These are phyloP conservation scores for Saccharomycopsis amapae DNA, from an alignment of 805 yeast genomes.

Conservation along the genomic window DNA sequence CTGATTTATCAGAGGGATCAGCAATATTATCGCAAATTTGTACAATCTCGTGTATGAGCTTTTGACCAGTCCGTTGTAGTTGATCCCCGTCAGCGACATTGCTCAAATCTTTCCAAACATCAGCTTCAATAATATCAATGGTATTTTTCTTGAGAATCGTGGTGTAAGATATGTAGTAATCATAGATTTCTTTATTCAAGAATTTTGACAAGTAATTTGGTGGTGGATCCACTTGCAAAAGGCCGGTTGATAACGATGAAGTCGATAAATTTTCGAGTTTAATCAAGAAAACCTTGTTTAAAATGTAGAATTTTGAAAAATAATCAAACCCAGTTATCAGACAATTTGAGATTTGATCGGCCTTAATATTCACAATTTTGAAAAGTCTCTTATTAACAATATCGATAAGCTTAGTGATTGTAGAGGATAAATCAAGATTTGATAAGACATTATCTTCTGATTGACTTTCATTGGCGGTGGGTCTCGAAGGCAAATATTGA, in stretches of 20 bases:
- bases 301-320: constrained; percentile 59
- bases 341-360: constrained; percentile 51
- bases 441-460: constrained; percentile 32
- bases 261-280: constrained; percentile 69
- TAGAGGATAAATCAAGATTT: constrained; percentile 57
- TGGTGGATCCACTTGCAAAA: not conserved
- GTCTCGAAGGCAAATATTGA: constrained; percentile 27
- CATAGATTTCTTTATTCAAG: constrained; percentile 14
- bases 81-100: constrained; percentile 30
- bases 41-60: constrained; percentile 42
- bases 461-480: constrained; percentile 19
- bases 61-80: constrained; percentile 35
- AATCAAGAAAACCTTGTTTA: constrained; percentile 60
- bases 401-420: constrained; percentile 62
- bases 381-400: constrained; percentile 70
- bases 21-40: constrained; percentile 33
- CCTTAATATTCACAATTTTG: constrained; percentile 69
- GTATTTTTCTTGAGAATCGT: constrained; percentile 10
- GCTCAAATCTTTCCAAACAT: constrained; percentile 74
- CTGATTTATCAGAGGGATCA: not conserved
- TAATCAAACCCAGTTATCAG: constrained; percentile 43
- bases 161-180: constrained; percentile 16
- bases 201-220: constrained; percentile 17
- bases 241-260: not conserved
- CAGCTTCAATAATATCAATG: constrained; percentile 45